Evolutionary conservation across 768 basidiomycete genomes (phyloP).

Genomic region (Lanmaoa pseudosensibilis): DNA sequence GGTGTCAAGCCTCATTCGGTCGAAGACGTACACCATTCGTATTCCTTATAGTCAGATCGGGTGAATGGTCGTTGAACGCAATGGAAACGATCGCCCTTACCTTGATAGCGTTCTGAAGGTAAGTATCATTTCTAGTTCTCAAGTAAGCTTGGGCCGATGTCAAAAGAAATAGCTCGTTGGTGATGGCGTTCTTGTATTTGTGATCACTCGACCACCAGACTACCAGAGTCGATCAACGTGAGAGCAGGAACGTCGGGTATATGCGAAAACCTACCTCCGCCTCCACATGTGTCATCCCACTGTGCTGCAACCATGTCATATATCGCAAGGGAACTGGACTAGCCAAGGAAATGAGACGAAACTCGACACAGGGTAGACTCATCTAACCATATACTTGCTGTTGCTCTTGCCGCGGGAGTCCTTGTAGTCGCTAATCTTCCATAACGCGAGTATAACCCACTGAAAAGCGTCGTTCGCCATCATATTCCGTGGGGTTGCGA

Average conservation of each 20-base stretch:
- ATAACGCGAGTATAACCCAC: constrained; percentile 58
- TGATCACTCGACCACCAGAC: constrained; percentile 60
- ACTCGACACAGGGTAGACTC: constrained; percentile 23
- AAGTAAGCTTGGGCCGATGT: constrained; percentile 50
- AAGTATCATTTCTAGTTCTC: constrained; percentile 36
- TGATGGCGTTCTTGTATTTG: constrained; percentile 61
- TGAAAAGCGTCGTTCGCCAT: constrained; percentile 17
- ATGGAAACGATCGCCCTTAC: constrained; percentile 23
- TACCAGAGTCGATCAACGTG: constrained; percentile 16
- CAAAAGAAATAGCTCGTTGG: constrained; percentile 56
- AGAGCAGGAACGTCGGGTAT: background rate
- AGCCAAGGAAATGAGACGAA: constrained; percentile 21
- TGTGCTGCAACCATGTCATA: constrained; percentile 52
- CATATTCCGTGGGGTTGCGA: background rate
- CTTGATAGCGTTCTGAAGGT: constrained; percentile 50
- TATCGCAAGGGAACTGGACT: constrained; percentile 48
- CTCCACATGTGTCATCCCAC: constrained; percentile 53
- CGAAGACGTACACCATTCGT: constrained; percentile 30
- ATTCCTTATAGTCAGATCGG: constrained; percentile 17
- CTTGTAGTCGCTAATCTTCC: constrained; percentile 60
- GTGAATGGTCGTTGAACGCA: background rate
- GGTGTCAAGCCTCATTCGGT: background rate
- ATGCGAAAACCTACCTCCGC: constrained; percentile 40
- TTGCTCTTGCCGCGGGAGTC: constrained; percentile 35
- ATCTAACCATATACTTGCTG: constrained; percentile 19